Conservation (phyloP, 805 yeast genomes). For the Saturnispora hagleri region DNA sequence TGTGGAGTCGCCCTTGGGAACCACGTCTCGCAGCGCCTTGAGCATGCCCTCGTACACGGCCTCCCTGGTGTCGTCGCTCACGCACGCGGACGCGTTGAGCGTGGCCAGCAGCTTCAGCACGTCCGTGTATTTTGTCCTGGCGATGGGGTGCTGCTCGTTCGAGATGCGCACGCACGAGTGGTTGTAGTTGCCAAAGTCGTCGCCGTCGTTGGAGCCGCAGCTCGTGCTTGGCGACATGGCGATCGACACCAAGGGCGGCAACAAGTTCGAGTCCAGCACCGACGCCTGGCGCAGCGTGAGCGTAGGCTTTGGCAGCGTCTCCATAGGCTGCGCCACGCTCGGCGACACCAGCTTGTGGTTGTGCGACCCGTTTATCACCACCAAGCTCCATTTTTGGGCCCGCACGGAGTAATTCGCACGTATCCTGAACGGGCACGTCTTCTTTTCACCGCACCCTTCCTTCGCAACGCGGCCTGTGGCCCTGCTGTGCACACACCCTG, state of each 20-base stretch:
- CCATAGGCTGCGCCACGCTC: background rate
- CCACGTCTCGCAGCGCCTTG: background rate
- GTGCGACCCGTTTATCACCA: constrained; percentile 50
- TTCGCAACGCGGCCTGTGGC: background rate
- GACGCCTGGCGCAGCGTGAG: background rate
- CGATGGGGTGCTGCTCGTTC: background rate
- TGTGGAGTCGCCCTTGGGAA: background rate
- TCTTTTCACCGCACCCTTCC: constrained; percentile 13
- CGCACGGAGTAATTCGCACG: constrained; percentile 52
- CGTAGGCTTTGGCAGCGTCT: background rate
- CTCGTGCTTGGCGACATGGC: background rate
- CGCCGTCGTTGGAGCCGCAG: background rate
- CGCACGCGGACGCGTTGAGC: background rate
- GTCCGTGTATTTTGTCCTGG: background rate
- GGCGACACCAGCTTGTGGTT: constrained; percentile 35
- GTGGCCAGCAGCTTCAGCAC: constrained; percentile 1
- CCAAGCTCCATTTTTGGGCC: constrained; percentile 48
- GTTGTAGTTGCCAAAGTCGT: background rate
- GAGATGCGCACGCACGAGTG: background rate
- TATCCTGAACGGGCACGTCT: constrained; percentile 50
- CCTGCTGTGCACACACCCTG: background rate
- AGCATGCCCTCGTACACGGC: constrained; percentile 3
- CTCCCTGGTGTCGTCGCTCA: constrained; percentile 2
- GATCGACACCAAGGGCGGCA: background rate
- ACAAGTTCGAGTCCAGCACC: background rate